phyloP scores from a whole-genome alignment of 75 land plant genomes.

The Pinus albicaulis region DNA sequence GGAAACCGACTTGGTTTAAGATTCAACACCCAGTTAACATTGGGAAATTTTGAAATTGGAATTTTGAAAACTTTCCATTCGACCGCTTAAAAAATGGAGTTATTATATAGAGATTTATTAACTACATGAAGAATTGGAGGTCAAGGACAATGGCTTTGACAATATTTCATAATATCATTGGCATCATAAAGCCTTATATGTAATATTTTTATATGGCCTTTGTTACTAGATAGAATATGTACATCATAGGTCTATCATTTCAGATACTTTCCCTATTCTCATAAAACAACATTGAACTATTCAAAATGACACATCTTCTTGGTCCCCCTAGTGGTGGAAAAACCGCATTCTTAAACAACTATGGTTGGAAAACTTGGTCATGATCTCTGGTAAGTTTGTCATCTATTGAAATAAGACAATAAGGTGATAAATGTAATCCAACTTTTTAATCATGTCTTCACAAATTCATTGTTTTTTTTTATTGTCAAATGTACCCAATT shows the following conservation, averaged over 20 bases:
- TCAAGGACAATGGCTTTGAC: slow-evolving; percentile 37
- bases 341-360: slow-evolving; percentile 61
- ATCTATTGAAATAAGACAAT: neutral
- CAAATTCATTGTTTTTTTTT: neutral
- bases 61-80: neutral
- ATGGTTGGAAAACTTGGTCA: slow-evolving; percentile 62
- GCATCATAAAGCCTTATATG: slow-evolving; percentile 67
- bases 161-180: slow-evolving; percentile 67
- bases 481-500: neutral
- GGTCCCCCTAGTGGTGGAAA: slow-evolving; percentile 87
- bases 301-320: slow-evolving; percentile 71
- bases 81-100: neutral
- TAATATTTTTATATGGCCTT: neutral
- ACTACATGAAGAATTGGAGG: slow-evolving; percentile 27
- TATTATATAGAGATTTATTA: slow-evolving; percentile 25
- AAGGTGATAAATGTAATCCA: neutral
- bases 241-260: slow-evolving; percentile 13
- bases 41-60: neutral
- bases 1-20: neutral
- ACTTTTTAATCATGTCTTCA: neutral
- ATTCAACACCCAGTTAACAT: neutral
- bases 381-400: slow-evolving; percentile 30
- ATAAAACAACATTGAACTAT: neutral
- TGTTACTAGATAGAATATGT: neutral
- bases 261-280: neutral